A percentile compares a stretch with the other conserved stretches of the same genome.
These are phyloP conservation scores for Melanogaster broomeanus DNA, from an alignment of 768 basidiomycete genomes.

Conservation along the genomic window DNA sequence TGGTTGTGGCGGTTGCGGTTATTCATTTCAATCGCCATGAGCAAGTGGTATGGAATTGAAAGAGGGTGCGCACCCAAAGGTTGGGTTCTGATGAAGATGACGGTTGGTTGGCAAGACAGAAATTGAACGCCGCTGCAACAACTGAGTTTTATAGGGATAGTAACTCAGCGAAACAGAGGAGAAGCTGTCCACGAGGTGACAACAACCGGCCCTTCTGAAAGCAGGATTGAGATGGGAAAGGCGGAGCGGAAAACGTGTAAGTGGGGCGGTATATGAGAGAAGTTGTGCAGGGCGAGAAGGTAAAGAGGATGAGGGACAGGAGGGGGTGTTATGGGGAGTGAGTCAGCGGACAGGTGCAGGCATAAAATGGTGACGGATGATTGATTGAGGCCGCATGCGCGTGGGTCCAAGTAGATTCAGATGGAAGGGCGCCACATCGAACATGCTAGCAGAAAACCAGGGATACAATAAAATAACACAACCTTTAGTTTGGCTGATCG, in stretches of 20 bases:
- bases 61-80: slow-evolving; percentile 18
- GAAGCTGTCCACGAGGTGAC: slow-evolving; percentile 38
- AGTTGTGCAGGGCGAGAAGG: slow-evolving; percentile 14
- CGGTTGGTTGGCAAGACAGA: slow-evolving; percentile 38
- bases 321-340: slow-evolving; percentile 5
- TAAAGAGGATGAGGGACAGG: slow-evolving; percentile 7
- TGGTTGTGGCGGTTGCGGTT: slow-evolving; percentile 26
- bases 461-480: too few relatives aligned
- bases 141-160: slow-evolving; percentile 41
- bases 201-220: slow-evolving; percentile 34
- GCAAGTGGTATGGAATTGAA: slow-evolving; percentile 1
- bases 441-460: slow-evolving; percentile 12
- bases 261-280: slow-evolving; percentile 13
- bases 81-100: slow-evolving; percentile 31
- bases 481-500: too few relatives aligned
- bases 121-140: slow-evolving; percentile 39
- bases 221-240: slow-evolving; percentile 26
- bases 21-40: slow-evolving; percentile 31
- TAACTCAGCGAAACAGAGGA: slow-evolving; percentile 41
- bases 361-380: slow-evolving; percentile 26
- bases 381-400: slow-evolving; percentile 27
- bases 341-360: slow-evolving; percentile 6
- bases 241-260: slow-evolving; percentile 13
- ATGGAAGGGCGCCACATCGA: slow-evolving; percentile 17
- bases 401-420: slow-evolving; percentile 22